Conservation (phyloP, 129 eudicot species). For the Kitagawia praeruptora region DNA sequence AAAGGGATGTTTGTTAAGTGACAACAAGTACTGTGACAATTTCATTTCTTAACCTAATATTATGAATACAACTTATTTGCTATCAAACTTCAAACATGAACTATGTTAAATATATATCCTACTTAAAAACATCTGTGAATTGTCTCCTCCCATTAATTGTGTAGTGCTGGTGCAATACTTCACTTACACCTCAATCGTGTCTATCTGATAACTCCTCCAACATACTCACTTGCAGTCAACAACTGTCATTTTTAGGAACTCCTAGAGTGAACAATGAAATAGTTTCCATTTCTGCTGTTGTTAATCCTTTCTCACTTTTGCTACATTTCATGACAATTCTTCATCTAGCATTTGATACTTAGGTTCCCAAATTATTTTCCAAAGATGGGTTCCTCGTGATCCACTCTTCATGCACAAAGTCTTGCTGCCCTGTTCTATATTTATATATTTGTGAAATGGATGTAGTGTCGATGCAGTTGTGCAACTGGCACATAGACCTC, state of each 20-base stretch:
- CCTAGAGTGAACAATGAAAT: background rate
- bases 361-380: background rate
- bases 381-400: background rate
- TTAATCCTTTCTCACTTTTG: background rate
- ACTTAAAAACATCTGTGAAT: background rate
- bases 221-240: background rate
- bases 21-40: background rate
- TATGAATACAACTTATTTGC: background rate
- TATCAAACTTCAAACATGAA: background rate
- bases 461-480: background rate
- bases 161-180: background rate
- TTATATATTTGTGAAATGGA: background rate
- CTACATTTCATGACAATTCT: background rate
- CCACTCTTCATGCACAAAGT: background rate
- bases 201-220: background rate
- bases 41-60: background rate
- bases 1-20: background rate
- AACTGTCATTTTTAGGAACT: background rate
- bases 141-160: background rate
- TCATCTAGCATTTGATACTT: background rate
- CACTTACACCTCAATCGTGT: background rate
- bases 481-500: background rate
- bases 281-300: background rate
- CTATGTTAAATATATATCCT: background rate
- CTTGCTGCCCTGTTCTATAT: background rate